Base-by-base conservation (phyloP, 2,329 filamentous ascomycete genomes). In the Penicillium griseofulvum region DNA sequence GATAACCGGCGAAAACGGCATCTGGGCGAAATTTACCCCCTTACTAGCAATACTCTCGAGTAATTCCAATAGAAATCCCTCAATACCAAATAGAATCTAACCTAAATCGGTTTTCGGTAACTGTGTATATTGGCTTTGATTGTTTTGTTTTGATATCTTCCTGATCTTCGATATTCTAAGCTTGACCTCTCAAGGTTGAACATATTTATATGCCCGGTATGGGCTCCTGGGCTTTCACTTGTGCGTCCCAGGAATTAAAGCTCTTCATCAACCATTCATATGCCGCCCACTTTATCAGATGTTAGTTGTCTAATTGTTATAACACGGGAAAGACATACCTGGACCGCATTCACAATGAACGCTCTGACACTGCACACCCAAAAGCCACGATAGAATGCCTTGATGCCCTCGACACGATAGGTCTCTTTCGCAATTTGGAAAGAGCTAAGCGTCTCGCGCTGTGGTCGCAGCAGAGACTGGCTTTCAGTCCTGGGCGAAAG, bases 321-420 rank as follows among this genome's bases (percentile, higher is more conserved):
- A 16, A 26, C 12, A 39, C 24, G 28, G 5, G 39, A 26, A 49
- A 19, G 14, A 66, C 75, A 58, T 72, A 80, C 78, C 71, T 87
- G 85, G n/a, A 90, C 88, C 2, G 93, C 92, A 76, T 97, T 97
- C 37, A 97, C 93, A 49, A 96, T 78, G 71, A 97, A 97, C 0
- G 93, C 93, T 63, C 93, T 80, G 9, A 89, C 74, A 72, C 90
- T 95, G 72, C 93, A 97, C 31, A 96, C 81, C 0, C 86, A 85
- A 39, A 97, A 72, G 0, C 89, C 89, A 29, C 85, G 80, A 69
- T 90, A 91, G 74, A 92, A 91, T 1, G 85, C 80, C 31, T 74
- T 71, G 9, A 79, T 34, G 0, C 89, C 88, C 29, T 83, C 86
- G 41, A 80, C 77, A 54, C 75, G 78, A 68, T 93, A 96, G 0